Evolutionary conservation across 257 asterid genomes (phyloP), one percentile per base, ranked within the genome.

Genomic region (Solanum chiquidenum): DNA sequence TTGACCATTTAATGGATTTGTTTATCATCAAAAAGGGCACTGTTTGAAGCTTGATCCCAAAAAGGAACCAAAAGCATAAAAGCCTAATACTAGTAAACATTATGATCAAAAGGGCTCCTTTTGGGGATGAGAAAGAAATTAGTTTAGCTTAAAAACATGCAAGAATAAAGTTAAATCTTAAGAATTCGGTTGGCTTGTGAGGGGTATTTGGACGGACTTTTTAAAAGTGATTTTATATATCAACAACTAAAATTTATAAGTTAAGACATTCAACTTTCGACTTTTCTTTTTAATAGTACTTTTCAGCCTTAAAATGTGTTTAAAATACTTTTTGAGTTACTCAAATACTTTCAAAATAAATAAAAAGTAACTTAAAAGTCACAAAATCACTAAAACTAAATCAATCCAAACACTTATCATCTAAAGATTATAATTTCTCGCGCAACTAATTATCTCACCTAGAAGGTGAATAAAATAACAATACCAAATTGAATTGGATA

Each of bases 1-100:
- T 84, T 88, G 90, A 89, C 87, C 79, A 33, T 86, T 71, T 69
- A 35, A 23, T 42, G 71, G 60, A 85, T 85, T 86, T 44, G 84
- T 66, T 86, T 85, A 87, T 82, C 3, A 3, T 29, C 31, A 18
- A 83, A 89, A 86, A 83, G 83, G 66, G 69, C 75, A 79, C 58
- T 25, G 55, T 49, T 86, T 46, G 76, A 38, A 38, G 60, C 44
- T 29, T 66, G 34, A 46, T 64, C 33, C 33, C 77, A 84, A 60
- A 84, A 64, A 60, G 86, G 23, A 82, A 49, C 69, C 69, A n/a
- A 74, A 23, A 12, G 75, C 27, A 77, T 29, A 31, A 83, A 80
- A 72, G 66, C 44, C 75, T 29, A 60, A 34, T 79, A 60, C 12
- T 23, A 73, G 66, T 25, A 80, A 64, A 40, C 84, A n/a, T 76